Conservation (phyloP, 306 rosid genomes). For the Lathyrus aphaca region DNA sequence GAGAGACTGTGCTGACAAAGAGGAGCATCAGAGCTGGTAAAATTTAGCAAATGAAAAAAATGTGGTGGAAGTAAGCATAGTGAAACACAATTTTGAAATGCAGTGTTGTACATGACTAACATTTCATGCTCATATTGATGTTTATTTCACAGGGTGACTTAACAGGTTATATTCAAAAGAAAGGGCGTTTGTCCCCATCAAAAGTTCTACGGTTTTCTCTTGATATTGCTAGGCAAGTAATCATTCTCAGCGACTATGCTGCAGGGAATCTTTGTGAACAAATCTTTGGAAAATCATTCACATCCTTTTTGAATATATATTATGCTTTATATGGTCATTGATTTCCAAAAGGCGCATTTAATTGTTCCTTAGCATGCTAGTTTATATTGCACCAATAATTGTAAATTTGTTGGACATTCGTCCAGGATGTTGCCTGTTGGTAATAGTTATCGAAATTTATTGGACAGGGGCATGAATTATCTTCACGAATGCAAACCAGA, state of each 20-base stretch:
- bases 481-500: conserved; percentile 99
- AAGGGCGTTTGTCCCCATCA: conserved; percentile 89
- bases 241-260: conserved; percentile 34
- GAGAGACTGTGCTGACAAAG: conserved; percentile 17
- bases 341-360: conserved; percentile 29
- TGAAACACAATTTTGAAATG: conserved; percentile 20
- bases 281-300: conserved; percentile 19
- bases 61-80: conserved; percentile 21
- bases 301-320: conserved; percentile 17
- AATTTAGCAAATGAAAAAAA: conserved; percentile 23
- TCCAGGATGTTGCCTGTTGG: conserved; percentile 41
- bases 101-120: conserved; percentile 27
- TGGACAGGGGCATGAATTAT: conserved; percentile 97
- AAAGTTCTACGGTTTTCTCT: conserved; percentile 84
- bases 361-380: conserved; percentile 32
- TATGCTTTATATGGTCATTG: conserved; percentile 25
- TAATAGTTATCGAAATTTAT: conserved; percentile 43
- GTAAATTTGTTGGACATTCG: conserved; percentile 24
- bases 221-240: conserved; percentile 92
- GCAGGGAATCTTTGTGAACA: conserved; percentile 12
- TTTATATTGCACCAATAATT: conserved; percentile 31
- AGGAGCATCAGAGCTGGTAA: conserved; percentile 16
- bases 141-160: conserved; percentile 79
- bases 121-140: conserved; percentile 41
- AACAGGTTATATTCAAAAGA: conserved; percentile 81